Evolutionary conservation across 257 asterid species (phyloP), one percentile per base, ranked within the genome.

Genomic region (Leptodermis oblonga): DNA sequence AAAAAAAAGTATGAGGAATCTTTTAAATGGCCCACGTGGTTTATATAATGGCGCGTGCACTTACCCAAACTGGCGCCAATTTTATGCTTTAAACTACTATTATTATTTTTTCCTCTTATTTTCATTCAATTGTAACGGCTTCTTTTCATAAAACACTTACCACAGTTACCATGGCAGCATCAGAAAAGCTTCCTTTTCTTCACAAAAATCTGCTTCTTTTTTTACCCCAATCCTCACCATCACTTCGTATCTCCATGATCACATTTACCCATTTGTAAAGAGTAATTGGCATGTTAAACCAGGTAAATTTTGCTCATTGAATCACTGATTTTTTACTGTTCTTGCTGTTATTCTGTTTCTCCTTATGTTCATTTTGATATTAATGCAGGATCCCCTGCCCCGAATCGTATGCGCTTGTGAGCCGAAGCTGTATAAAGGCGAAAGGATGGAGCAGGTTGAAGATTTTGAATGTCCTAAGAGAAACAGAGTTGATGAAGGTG

Each of bases 141-240:
- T n/a, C 71, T 48, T 67, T 49, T 67, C 46, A n/a, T 36, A 34
- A 34, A 18, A 36, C 25, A 5, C 46, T 36, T 61, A 34, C 67
- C 67, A 20, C 31, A 67, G 61, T 30, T 48, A 61, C 28, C 49
- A 67, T 67, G 61, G 61, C 46, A 49, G 61, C 71, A 48, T 67
- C 42, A 67, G 51, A 30, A 33, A 46, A 48, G 34, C 61, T 67
- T 49, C 71, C 61, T 49, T 41, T 67, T 49, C 71, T 48, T 48
- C 70, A 28, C 43, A 28, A 10, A 60, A 66, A 22, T 52, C 59
- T 52, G 23, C 71, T 53, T 15, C 58, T 48, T 48, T 13, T 61
- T 60, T 17, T 20, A 39, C 67, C 36, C 48, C 46, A 3, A 9
- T 61, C 26, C 33, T 23, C 46, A 13, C 70, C 55, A 48, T 53